Evolutionary conservation across 1,284 basidiomycete species (phyloP), one percentile per base, ranked within the genome.

Genomic region (Pyrrhoderma lamaoense): DNA sequence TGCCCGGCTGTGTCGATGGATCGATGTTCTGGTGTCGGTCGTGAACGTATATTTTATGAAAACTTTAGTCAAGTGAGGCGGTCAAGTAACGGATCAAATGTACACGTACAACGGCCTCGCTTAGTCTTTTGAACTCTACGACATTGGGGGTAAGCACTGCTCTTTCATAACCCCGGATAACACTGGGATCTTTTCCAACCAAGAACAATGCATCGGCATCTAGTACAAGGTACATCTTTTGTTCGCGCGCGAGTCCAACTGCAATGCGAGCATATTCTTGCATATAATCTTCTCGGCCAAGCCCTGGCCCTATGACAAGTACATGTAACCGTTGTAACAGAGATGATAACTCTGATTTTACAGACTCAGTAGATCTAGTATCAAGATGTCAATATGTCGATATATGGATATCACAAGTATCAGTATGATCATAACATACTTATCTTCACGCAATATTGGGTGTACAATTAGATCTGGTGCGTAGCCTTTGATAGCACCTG

Each of bases 401-500:
- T 7, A 40, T 40, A 38, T 47, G 45, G 45, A 35, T 34, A 47
- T 19, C n/a, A 55, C 43, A 42, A 46, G 47, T 47, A 46, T n/a
- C n/a, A n/a, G n/a, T n/a, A n/a, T n/a, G n/a, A n/a, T n/a, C n/a
- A 46, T 25, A 37, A 61, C 74, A 55, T 60, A 76, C 73, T 61
- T 62, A 39, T 83, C 75, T 65, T 85, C 76, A 35, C 70, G 73
- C 4, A 99, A 76, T 47, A 96, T 85, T 0, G 89, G 92, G 63
- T 98, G 94, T 0, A 99, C 95, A 62, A 99, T 99, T 42, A 98
- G 70, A 68, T 99, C 95, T 8, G 93, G 90, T 0, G 88, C 89
- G 62, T 97, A 99, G 0, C 90, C 87, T 71, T 99, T 99, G 75
- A 99, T 98, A 19, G 93, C 87, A 2, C 77, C 76, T 23, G 89